These are phyloP conservation scores for Nothomitra cinnamomea DNA, from an alignment of 2,329 filamentous ascomycete genomes.

Conservation along the genomic window DNA sequence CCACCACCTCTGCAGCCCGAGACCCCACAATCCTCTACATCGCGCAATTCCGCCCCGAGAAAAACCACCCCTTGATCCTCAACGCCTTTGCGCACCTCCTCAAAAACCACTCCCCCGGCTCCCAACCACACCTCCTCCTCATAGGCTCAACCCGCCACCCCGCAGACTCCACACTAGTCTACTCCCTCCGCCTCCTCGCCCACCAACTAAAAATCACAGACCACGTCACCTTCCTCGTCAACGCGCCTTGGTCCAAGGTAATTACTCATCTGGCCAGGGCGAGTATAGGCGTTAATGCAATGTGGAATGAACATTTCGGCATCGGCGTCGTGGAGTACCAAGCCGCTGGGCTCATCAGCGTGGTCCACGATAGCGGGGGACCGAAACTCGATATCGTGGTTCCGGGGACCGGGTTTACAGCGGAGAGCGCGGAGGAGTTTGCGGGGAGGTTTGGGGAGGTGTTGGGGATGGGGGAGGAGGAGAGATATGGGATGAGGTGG, in stretches of 20 bases:
- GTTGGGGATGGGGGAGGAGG: constrained; percentile 41
- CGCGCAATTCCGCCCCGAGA: constrained; percentile 92
- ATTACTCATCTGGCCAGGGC: constrained; percentile 59
- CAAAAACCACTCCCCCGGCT: constrained; percentile 25
- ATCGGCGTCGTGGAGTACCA: constrained; percentile 98
- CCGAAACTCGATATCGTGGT: constrained; percentile 82
- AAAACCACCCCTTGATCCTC: constrained; percentile 81
- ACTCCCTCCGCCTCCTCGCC: constrained; percentile 69
- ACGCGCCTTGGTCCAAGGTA: constrained; percentile 79
- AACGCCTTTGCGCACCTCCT: constrained; percentile 68
- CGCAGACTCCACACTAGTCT: constrained; percentile 64
- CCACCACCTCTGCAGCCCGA: constrained; percentile 49
- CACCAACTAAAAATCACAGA: constrained; percentile 78
- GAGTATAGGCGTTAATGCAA: constrained; percentile 83
- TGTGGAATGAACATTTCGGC: constrained; percentile 99
- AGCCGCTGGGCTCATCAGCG: constrained; percentile 78
- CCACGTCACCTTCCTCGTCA: constrained; percentile 70
- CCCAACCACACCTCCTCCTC: constrained; percentile 43
- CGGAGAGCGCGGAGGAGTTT: constrained; percentile 61
- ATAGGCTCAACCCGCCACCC: constrained; percentile 86
- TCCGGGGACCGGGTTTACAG: constrained; percentile 53
- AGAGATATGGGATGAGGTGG: constrained; percentile 56
- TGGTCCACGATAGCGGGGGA: constrained; percentile 85
- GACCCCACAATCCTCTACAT: constrained; percentile 73
- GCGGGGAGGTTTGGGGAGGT: constrained; percentile 66